Conservation (phyloP, 2,329 filamentous ascomycete genomes). For the Aspergillus udagawae region DNA sequence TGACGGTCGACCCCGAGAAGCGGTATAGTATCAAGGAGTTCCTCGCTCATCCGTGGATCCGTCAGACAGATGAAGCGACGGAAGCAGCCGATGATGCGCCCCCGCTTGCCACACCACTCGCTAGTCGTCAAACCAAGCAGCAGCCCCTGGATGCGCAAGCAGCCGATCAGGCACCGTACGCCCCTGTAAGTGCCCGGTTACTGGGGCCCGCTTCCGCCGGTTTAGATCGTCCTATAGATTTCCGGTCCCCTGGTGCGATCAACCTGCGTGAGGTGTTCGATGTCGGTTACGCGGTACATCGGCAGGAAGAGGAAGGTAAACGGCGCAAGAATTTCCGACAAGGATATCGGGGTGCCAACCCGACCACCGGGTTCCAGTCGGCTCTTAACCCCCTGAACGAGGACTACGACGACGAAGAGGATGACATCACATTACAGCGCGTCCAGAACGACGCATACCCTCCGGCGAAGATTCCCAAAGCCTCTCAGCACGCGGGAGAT, state of each 20-base stretch:
- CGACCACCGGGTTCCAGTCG: conserved; percentile 56
- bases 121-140: conserved; percentile 51
- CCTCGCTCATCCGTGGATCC: conserved; percentile 91
- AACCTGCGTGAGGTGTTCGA: conserved; percentile 97
- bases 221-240: conserved; percentile 72
- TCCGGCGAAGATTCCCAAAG: conserved; percentile 64
- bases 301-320: conserved; percentile 94
- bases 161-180: conserved; percentile 33
- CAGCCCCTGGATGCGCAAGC: conserved; percentile 54
- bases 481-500: conserved; percentile 50
- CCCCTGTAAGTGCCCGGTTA: conserved; percentile 51
- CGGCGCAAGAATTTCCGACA: conserved; percentile 78
- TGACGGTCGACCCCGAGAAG: conserved; percentile 93
- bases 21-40: conserved; percentile 92
- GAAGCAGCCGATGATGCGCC: conserved; percentile 65
- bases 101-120: conserved; percentile 64
- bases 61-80: conserved; percentile 64
- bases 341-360: conserved; percentile 57
- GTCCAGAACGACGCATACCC: conserved; percentile 31
- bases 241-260: conserved; percentile 90
- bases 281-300: conserved; percentile 94
- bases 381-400: conserved; percentile 63
- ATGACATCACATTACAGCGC: conserved; percentile 23
- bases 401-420: conserved; percentile 59
- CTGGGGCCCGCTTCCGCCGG: conserved; percentile 53